phyloP scores from a whole-genome alignment of 1,284 basidiomycete genomes.

The Tilletia caries region DNA sequence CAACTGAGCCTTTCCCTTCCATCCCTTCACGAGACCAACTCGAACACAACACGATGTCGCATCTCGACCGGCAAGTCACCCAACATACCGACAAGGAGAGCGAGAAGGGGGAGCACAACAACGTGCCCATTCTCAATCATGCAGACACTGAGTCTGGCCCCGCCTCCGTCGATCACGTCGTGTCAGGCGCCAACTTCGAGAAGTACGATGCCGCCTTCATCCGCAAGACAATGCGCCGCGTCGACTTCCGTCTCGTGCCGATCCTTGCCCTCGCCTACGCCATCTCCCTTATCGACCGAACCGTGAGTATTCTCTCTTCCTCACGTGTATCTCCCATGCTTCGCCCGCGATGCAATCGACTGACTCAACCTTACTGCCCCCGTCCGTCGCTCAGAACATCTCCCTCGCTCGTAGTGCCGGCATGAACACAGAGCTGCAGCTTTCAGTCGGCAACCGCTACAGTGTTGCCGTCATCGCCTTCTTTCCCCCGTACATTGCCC shows the following conservation, averaged over 20 bases:
- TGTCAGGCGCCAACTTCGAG: neutral
- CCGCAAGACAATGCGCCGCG: slow-evolving; percentile 8
- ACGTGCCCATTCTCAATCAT: slow-evolving; percentile 3
- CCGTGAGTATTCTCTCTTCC: neutral
- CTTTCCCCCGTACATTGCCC: slow-evolving; percentile 51
- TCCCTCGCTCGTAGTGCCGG: slow-evolving; percentile 42
- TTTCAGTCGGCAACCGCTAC: slow-evolving; percentile 35
- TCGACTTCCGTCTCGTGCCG: slow-evolving; percentile 53
- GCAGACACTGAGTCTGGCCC: slow-evolving; percentile 12
- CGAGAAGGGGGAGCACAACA: neutral
- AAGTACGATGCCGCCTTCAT: neutral
- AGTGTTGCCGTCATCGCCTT: slow-evolving; percentile 54
- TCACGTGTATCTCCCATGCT: slow-evolving; percentile 6
- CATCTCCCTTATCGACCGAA: slow-evolving; percentile 49
- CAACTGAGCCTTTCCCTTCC: neutral
- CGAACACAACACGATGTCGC: slow-evolving; percentile 2
- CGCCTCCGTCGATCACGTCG: neutral
- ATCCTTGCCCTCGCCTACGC: slow-evolving; percentile 53
- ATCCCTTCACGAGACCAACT: neutral
- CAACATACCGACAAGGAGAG: slow-evolving; percentile 3
- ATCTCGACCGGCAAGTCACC: neutral
- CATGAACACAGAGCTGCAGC: slow-evolving; percentile 34
- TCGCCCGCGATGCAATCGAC: neutral
- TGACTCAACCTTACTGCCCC: neutral
- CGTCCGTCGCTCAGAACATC: slow-evolving; percentile 21